These are phyloP conservation scores for Neostapfia colusana DNA, from an alignment of 176 grass and related monocot species.

Conservation along the genomic window DNA sequence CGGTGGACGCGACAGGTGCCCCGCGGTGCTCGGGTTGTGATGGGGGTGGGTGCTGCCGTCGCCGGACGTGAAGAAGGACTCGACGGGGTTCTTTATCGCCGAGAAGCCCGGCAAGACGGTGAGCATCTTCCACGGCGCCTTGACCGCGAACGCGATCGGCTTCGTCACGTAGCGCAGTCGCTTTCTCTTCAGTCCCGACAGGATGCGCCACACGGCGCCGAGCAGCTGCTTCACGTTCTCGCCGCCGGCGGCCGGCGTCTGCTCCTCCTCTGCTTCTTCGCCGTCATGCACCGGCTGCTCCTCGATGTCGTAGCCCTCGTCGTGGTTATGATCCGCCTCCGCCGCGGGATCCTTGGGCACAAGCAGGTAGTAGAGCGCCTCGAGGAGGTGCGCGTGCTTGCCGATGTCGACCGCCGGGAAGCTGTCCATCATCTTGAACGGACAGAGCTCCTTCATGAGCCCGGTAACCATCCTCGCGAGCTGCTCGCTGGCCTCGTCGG, in stretches of 20 bases:
- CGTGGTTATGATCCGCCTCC: background rate
- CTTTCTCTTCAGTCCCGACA: constrained; percentile 41
- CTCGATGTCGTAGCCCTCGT: constrained; percentile 55
- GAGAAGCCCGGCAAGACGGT: constrained; percentile 59
- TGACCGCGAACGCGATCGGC: constrained; percentile 54
- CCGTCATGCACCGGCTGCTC: constrained; percentile 22
- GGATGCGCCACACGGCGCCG: constrained; percentile 32
- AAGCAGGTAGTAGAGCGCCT: constrained; percentile 66
- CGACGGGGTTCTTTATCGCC: constrained; percentile 52
- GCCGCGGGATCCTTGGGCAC: constrained; percentile 40
- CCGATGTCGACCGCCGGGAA: constrained; percentile 54
- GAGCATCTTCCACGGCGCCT: constrained; percentile 85
- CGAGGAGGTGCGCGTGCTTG: constrained; percentile 68
- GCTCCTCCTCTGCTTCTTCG: background rate
- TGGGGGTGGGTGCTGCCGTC: constrained; percentile 22
- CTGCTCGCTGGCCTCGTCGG: constrained; percentile 34
- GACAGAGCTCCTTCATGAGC: constrained; percentile 65
- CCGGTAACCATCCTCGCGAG: constrained; percentile 67
- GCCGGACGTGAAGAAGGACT: constrained; percentile 50
- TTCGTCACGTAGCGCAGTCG: constrained; percentile 50
- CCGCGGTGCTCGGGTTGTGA: constrained; percentile 11
- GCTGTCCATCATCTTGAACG: constrained; percentile 63
- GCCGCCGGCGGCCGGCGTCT: constrained; percentile 19
- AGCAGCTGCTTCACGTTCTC: constrained; percentile 56
- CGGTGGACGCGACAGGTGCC: constrained; percentile 40